Percentiles rank a stretch among this genome's conserved stretches.
These are phyloP conservation scores for Chlamydomonas sp. DNA, from an alignment of 139 green algal species.

Conservation along the genomic window DNA sequence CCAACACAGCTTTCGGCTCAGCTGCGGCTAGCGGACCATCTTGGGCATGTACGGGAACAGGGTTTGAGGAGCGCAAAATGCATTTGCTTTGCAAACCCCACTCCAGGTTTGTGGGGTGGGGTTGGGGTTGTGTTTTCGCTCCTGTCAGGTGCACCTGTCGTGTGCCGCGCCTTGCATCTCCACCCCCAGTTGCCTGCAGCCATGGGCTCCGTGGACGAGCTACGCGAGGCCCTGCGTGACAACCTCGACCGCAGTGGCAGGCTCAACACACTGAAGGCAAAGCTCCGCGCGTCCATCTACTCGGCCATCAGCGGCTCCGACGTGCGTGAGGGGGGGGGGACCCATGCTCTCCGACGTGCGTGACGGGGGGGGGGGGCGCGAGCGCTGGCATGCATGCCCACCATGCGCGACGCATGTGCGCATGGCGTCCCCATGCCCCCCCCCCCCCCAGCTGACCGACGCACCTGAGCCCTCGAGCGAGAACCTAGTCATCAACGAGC, in stretches of 20 bases:
- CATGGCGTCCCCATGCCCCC: background rate
- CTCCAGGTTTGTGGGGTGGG: too few species aligned
- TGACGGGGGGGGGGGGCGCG: background rate
- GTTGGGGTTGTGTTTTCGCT: too few species aligned
- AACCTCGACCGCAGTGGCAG: conserved; percentile 25
- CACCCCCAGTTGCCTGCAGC: too few species aligned
- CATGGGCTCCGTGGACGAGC: conserved; percentile 14
- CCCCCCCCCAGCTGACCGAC: background rate
- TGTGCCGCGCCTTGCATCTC: too few species aligned
- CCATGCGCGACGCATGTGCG: background rate
- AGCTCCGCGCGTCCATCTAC: conserved; percentile 21
- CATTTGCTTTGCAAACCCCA: too few species aligned
- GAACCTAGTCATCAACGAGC: conserved; percentile 58
- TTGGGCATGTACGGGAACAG: too few species aligned
- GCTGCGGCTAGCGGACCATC: too few species aligned
- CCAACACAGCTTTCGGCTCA: too few species aligned
- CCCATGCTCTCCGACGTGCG: background rate
- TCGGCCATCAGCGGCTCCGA: conserved; percentile 4
- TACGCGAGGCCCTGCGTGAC: conserved; percentile 20
- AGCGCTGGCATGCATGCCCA: background rate
- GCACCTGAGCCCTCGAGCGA: conserved; percentile 36
- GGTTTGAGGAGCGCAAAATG: too few species aligned
- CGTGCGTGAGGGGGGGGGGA: background rate
- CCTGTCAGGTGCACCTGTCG: too few species aligned
- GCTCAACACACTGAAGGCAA: conserved; percentile 19